Conservation (phyloP, 2,329 filamentous ascomycete genomes). For the Penicillium vulpinum region DNA sequence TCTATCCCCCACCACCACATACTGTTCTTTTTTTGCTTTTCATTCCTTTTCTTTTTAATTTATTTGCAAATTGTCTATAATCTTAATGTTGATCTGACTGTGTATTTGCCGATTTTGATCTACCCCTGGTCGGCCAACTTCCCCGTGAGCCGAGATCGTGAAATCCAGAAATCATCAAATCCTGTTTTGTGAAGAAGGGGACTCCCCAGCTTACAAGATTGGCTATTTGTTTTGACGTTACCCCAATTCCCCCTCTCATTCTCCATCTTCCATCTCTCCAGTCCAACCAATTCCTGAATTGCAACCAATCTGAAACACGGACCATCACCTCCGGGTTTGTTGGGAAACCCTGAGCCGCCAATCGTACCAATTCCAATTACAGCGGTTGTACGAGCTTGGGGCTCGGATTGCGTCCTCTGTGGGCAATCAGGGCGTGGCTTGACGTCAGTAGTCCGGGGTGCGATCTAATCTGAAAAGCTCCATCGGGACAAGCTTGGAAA, state of each 20-base stretch:
- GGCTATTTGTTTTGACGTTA: slow-evolving; percentile 14
- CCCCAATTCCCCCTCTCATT: slow-evolving; percentile 1
- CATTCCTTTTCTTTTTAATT: slow-evolving; percentile 6
- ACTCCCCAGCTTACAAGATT: background rate
- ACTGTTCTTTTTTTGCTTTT: slow-evolving; percentile 10
- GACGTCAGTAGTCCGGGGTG: slow-evolving; percentile 24
- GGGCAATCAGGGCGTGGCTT: slow-evolving; percentile 23
- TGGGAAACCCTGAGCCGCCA: slow-evolving; percentile 20
- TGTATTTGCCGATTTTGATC: background rate
- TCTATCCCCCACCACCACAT: slow-evolving; percentile 3
- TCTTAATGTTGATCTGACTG: slow-evolving; percentile 8
- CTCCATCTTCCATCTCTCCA: slow-evolving; percentile 9
- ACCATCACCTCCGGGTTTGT: slow-evolving; percentile 21
- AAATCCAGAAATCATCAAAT: slow-evolving; percentile 3
- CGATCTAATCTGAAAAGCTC: slow-evolving; percentile 21
- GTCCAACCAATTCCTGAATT: slow-evolving; percentile 21
- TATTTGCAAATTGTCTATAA: slow-evolving; percentile 9
- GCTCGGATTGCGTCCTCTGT: slow-evolving; percentile 23
- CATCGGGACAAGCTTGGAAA: slow-evolving; percentile 1
- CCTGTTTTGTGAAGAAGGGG: slow-evolving; percentile 1
- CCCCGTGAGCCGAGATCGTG: background rate
- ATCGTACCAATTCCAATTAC: slow-evolving; percentile 23
- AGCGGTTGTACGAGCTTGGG: slow-evolving; percentile 19
- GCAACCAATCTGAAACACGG: slow-evolving; percentile 28
- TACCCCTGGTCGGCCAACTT: background rate